phyloP scores from a whole-genome alignment of 192 early-diverging fungal species.

The Spizellomyces sp. region DNA sequence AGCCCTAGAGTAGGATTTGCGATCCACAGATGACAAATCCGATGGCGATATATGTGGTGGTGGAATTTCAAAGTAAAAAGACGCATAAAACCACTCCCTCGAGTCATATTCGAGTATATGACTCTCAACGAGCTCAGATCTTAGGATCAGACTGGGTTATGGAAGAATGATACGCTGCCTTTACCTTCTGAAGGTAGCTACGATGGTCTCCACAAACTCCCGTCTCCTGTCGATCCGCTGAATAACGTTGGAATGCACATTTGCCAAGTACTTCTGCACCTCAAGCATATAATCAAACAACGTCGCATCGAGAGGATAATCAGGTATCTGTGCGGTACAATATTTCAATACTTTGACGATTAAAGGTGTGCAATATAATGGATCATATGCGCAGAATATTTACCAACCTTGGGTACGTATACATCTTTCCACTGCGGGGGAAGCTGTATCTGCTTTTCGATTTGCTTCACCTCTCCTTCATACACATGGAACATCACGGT shows the following conservation, averaged over 20 bases:
- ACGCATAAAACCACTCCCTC: conserved; percentile 1
- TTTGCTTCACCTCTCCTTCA: too few relatives aligned
- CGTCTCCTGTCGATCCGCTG: background rate
- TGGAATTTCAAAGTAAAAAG: conserved; percentile 21
- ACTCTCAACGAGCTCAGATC: background rate
- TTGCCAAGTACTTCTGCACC: background rate
- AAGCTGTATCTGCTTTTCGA: too few relatives aligned
- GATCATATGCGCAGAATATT: too few relatives aligned
- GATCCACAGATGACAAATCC: background rate
- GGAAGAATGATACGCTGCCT: too few relatives aligned
- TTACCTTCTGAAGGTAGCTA: conserved; percentile 4
- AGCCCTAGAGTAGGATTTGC: background rate
- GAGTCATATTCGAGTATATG: conserved; percentile 17
- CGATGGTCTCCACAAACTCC: conserved; percentile 12
- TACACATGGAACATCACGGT: too few relatives aligned
- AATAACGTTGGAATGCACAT: background rate
- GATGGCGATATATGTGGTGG: background rate
- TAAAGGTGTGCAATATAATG: too few relatives aligned
- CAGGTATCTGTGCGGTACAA: too few relatives aligned
- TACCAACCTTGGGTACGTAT: too few relatives aligned
- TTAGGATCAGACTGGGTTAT: background rate
- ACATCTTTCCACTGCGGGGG: too few relatives aligned
- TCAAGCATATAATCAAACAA: too few relatives aligned
- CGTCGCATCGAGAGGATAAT: too few relatives aligned
- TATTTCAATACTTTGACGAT: too few relatives aligned